Base-by-base conservation (phyloP, 441 rosid species). In the Dalechampia spathulata region DNA sequence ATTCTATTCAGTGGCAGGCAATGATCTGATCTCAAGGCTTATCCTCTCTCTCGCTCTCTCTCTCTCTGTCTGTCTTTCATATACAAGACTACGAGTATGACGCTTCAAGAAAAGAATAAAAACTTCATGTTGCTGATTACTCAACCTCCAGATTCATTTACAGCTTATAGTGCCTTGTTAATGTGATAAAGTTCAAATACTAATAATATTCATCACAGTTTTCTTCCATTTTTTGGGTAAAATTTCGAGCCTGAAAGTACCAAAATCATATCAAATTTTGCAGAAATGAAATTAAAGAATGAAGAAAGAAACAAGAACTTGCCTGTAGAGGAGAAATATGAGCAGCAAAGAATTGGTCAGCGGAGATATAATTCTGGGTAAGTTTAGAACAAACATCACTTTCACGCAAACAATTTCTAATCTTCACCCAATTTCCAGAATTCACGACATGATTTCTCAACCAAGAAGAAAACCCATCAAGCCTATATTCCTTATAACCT, bases 301-400 rank as follows among this genome's bases (percentile, higher is more conserved):
- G 26, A 30, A 37, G 7, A 19, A 32, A 38, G 45, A 53, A 34
- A 7, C 2, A 25, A 42, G 14, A 28, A 58, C 79, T 64, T 67
- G 55, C 95, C 93, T 91, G 95, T 51, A 91, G 79, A 57, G 98
- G 95, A 38, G 90, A 80, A 75, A 87, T 53, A 52, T 46, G 75
- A 28, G 85, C 74, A 5, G 63, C 52, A 40, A 74, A 86, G 78
- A 83, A 85, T 63, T 87, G 95, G 61, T 87, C 95, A 16, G 87
- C 80, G 2, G 82, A 65, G n/a, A 75, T 39, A 39, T 71, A 87
- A 2, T 72, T 54, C 62, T 69, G 68, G n/a, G 66, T 61, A 47
- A 86, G 69, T 75, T 81, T 86, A 58, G 67, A 38, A 63, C 98
- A 91, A 39, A 65, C 78, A 17, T 79, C 77, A 16, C 86, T 79